phyloP scores from a whole-genome alignment of 2,329 filamentous ascomycete genomes.

The Aspergillus ruber region DNA sequence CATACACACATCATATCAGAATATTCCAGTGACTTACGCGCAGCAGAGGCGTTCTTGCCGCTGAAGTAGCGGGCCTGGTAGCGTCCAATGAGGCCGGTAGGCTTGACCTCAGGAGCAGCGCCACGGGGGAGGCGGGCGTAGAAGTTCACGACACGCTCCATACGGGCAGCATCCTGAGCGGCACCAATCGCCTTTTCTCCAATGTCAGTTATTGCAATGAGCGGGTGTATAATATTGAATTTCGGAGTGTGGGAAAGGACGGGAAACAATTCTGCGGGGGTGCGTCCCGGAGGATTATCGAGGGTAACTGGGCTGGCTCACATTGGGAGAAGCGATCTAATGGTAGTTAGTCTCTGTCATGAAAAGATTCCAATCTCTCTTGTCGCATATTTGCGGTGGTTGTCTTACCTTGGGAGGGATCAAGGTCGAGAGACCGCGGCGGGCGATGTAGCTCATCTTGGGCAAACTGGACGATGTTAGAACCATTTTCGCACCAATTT shows the following conservation, averaged over 20 bases:
- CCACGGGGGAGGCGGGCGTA: conserved; percentile 98
- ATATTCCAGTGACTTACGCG: conserved; percentile 60
- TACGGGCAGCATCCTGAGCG: conserved; percentile 90
- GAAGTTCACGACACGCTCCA: conserved; percentile 97
- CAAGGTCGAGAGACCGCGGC: conserved; percentile 92
- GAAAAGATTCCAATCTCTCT: conserved; percentile 5
- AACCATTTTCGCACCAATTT: conserved; percentile 16
- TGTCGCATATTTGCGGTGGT: conserved; percentile 6
- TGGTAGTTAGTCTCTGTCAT: conserved; percentile 34
- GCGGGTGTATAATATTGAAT: not conserved
- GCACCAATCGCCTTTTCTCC: conserved; percentile 74
- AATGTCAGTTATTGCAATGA: conserved; percentile 27
- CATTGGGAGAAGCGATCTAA: conserved; percentile 35
- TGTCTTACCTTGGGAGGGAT: conserved; percentile 90
- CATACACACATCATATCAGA: not conserved
- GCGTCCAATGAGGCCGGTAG: conserved; percentile 74
- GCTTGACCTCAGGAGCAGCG: conserved; percentile 73
- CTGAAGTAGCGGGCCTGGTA: conserved; percentile 80
- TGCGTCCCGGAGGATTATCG: conserved; percentile 9
- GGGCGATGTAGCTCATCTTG: conserved; percentile 89
- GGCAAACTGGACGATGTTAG: conserved; percentile 25
- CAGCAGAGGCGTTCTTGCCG: conserved; percentile 80
- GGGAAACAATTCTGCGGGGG: not conserved
- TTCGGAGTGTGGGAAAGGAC: not conserved
- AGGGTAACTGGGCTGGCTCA: conserved; percentile 20